Base-by-base conservation (phyloP, 2,329 filamentous ascomycete genomes). In the Xylariaceae sp. region DNA sequence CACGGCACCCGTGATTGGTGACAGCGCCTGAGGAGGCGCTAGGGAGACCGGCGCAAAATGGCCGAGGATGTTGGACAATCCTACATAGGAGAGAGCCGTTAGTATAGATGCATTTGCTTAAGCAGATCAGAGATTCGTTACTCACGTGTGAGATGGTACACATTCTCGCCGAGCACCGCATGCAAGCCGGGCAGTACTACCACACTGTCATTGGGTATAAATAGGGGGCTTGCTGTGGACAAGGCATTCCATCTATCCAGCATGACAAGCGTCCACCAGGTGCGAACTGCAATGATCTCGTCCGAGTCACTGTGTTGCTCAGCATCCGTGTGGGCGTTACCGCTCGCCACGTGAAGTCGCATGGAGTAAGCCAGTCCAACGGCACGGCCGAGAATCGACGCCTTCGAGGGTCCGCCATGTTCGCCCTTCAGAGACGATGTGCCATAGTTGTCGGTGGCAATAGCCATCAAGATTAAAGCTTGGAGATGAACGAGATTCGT, bases 221-320 rank as follows among this genome's bases (percentile, higher is more conserved):
- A 77, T 10, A 84, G 67, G 2, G 86, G 84, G 61, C 80, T 84
- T 10, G 82, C 84, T 3, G 82, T 87, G 18, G 84, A 85, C n/a
- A 85, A 80, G 3, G 88, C 85, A 69, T 89, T 84, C 86, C 87
- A 91, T 13, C 87, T 82, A 67, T 91, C 88, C 63, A 91, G 80
- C 63, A 88, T 80, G 51, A 90, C 81, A 39, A 91, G 75, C 11
- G 84, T 83, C 85, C 86, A 90, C 88, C 88, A 91, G 15, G 87
- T 81, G 49, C 86, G 81, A 54, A 86, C 77, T 1, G 81, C 80
- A 3, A 90, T 75, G 15, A 83, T 82, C 53, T 86, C 83, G 50
- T 87, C 83, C 18, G 62, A 61, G 45, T 63, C 61, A 10, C 39
- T 23, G 37, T 89, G 85, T 2, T 76, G 68, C 55, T 87, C 82